phyloP scores from a whole-genome alignment of 192 early-diverging fungal species.

The Coemansia sp. region DNA sequence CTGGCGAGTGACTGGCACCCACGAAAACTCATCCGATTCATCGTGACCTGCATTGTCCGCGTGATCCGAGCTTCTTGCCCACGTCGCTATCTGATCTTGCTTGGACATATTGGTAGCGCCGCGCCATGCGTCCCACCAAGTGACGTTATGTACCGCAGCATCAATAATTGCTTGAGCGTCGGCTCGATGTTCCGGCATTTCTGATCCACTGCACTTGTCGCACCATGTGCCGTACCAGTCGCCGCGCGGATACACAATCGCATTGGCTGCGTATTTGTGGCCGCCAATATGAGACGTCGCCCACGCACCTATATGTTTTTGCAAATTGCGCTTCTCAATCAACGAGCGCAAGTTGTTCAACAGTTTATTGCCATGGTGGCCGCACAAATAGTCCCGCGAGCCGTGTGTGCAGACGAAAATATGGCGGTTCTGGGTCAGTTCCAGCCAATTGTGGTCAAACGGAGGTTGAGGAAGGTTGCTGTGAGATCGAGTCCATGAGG shows the following conservation, averaged over 20 bases:
- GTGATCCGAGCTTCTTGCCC: slow-evolving; percentile 14
- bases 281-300: slow-evolving; percentile 53
- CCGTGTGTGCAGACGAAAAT: slow-evolving; percentile 56
- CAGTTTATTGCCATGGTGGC: slow-evolving; percentile 32
- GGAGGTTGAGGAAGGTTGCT: slow-evolving; percentile 16
- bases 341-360: slow-evolving; percentile 27
- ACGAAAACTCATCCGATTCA: slow-evolving; percentile 18
- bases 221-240: slow-evolving; percentile 57
- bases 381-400: slow-evolving; percentile 42
- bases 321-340: slow-evolving; percentile 21
- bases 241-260: slow-evolving; percentile 51
- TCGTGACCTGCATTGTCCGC: slow-evolving; percentile 7
- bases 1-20: slow-evolving; percentile 19
- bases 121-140: slow-evolving; percentile 56
- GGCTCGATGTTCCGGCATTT: not conserved
- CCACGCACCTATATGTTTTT: slow-evolving; percentile 40
- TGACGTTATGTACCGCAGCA: slow-evolving; percentile 22
- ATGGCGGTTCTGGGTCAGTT: slow-evolving; percentile 41
- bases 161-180: slow-evolving; percentile 38
- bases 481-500: slow-evolving; percentile 26
- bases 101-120: slow-evolving; percentile 51
- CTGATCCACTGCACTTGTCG: slow-evolving; percentile 21
- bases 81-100: slow-evolving; percentile 43
- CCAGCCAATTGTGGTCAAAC: slow-evolving; percentile 49
- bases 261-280: slow-evolving; percentile 56